A percentile compares a stretch with the other conserved stretches of the same genome.
Conservation (phyloP, 2,329 filamentous ascomycete species). For the Fusarium xylarioides region DNA sequence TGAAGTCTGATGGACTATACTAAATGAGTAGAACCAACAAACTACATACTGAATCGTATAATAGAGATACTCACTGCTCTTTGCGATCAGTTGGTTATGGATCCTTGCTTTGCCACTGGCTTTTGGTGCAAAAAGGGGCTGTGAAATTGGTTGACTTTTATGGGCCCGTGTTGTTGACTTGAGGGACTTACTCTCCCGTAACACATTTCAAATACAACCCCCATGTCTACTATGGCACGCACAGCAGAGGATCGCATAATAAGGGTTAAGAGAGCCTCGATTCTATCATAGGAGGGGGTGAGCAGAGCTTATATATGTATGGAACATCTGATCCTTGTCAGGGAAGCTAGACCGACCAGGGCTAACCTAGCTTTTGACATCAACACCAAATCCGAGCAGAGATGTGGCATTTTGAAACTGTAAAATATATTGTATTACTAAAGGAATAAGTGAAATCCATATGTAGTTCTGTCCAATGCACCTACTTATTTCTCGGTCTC, state of each 20-base stretch:
- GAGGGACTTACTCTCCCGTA: not conserved
- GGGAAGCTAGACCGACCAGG: not conserved
- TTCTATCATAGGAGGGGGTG: not conserved
- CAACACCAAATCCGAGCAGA: too few species aligned
- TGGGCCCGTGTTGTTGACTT: too few species aligned
- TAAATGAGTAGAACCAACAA: not conserved
- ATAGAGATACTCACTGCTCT: not conserved
- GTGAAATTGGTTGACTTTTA: not conserved
- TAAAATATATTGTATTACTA: not conserved
- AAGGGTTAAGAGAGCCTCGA: not conserved
- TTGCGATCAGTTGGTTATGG: too few species aligned
- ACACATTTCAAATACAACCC: too few species aligned
- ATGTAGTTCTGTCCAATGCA: not conserved
- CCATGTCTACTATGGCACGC: not conserved
- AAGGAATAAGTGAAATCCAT: rapidly evolving
- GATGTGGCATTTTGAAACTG: too few species aligned
- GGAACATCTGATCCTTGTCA: not conserved
- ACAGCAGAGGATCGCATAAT: not conserved
- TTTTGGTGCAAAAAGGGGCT: too few species aligned
- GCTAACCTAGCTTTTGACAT: not conserved
- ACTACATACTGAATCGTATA: not conserved
- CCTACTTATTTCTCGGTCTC: not conserved
- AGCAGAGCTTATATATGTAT: not conserved
- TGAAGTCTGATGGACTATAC: too few species aligned
- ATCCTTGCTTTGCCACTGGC: not conserved